These are phyloP conservation scores for Glaciozyma martinii DNA, from an alignment of 768 basidiomycete species.

Conservation along the genomic window DNA sequence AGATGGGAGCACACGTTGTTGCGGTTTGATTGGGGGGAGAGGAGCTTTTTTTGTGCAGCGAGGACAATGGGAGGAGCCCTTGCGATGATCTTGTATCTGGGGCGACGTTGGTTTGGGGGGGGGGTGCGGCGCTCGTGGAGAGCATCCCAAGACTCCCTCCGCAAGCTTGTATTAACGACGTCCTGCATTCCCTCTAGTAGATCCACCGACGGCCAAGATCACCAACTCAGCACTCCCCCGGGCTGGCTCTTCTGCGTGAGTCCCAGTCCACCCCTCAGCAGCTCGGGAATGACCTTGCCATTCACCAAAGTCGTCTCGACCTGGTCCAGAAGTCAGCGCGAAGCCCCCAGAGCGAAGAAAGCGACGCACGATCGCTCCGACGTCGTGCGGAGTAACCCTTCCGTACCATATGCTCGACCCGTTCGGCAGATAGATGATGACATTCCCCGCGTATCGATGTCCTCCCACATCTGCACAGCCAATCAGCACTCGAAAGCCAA, in stretches of 20 bases:
- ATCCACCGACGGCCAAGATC: not conserved
- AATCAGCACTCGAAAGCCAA: not conserved
- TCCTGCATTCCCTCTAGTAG: not conserved
- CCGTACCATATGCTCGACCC: slow-evolving; percentile 51
- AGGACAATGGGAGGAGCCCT: too few relatives aligned
- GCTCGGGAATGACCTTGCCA: slow-evolving; percentile 71
- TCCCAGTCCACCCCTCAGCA: slow-evolving; percentile 79
- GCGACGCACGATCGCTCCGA: slow-evolving; percentile 61
- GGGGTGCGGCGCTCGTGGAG: too few relatives aligned
- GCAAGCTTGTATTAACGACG: too few relatives aligned
- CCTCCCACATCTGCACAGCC: not conserved
- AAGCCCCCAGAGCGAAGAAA: not conserved
- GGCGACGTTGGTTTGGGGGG: too few relatives aligned
- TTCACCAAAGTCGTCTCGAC: slow-evolving; percentile 70
- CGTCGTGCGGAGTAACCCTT: slow-evolving; percentile 80
- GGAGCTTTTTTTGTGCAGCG: too few relatives aligned
- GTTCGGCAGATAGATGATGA: slow-evolving; percentile 31
- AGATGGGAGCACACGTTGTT: too few relatives aligned
- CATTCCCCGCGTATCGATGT: slow-evolving; percentile 16
- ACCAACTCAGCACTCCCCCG: slow-evolving; percentile 37
- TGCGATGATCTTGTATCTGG: too few relatives aligned
- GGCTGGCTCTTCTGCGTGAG: slow-evolving; percentile 41
- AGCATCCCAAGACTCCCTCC: too few relatives aligned
- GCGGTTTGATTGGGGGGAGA: too few relatives aligned
- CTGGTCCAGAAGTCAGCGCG: slow-evolving; percentile 19